Percentiles rank a stretch among this genome's conserved stretches.
These are phyloP conservation scores for Russula sp. DNA, from an alignment of 768 basidiomycete species.

Conservation along the genomic window DNA sequence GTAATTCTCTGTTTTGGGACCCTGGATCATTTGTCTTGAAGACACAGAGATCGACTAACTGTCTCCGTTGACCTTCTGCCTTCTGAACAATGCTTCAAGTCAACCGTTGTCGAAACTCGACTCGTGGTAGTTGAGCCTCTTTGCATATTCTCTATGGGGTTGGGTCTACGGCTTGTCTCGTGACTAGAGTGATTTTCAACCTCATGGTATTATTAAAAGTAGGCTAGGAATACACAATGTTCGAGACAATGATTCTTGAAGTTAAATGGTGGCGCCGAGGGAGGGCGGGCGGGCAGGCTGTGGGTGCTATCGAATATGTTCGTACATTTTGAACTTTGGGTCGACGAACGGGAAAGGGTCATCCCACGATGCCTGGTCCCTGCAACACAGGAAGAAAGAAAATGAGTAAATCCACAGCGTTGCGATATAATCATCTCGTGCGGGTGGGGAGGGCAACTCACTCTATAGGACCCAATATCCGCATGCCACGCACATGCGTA, in stretches of 20 bases:
- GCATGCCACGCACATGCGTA: slow-evolving; percentile 92
- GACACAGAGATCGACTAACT: no score
- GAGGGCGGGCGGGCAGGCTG: no score
- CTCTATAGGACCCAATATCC: slow-evolving; percentile 83
- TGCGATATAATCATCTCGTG: background rate
- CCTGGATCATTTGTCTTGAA: background rate
- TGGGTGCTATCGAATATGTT: slow-evolving; percentile 27
- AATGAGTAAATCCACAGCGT: background rate
- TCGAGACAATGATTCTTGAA: background rate
- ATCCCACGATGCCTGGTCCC: slow-evolving; percentile 33
- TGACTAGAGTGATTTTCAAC: background rate
- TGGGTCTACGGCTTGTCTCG: background rate
- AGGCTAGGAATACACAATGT: slow-evolving; percentile 2
- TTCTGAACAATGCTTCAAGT: background rate
- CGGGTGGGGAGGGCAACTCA: slow-evolving; percentile 40
- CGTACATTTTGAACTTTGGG: slow-evolving; percentile 30
- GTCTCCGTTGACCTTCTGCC: background rate
- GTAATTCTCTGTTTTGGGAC: slow-evolving; percentile 7
- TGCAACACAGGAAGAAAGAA: slow-evolving; percentile 33
- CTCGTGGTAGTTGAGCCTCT: background rate
- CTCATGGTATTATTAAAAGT: slow-evolving; percentile 4
- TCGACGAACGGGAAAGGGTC: slow-evolving; percentile 31
- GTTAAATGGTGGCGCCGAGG: background rate
- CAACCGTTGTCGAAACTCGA: background rate
- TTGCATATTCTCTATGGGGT: background rate